phyloP scores from a whole-genome alignment of 176 grass and related monocot species.

The Hordeum vulgare region DNA sequence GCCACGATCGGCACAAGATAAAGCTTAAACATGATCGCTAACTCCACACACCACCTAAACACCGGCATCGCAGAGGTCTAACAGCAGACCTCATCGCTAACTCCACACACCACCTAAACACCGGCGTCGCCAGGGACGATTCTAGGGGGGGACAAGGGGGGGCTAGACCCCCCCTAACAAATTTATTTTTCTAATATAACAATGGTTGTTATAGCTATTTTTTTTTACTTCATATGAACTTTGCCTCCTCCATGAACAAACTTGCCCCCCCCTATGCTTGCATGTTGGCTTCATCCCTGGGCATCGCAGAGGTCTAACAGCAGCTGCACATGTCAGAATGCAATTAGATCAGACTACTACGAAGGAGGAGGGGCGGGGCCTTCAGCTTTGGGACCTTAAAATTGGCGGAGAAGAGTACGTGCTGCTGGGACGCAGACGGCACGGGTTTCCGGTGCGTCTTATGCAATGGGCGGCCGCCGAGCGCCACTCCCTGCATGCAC shows the following conservation, averaged over 20 bases:
- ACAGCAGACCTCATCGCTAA: too few species aligned
- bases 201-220: too few species aligned
- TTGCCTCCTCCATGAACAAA: too few species aligned
- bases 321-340: constrained; percentile 5
- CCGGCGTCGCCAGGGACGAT: too few species aligned
- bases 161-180: too few species aligned
- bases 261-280: too few species aligned
- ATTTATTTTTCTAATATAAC: too few species aligned
- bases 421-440: neutral
- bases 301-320: neutral
- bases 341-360: neutral
- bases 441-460: neutral
- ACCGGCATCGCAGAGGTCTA: neutral
- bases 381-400: constrained; percentile 61
- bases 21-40: neutral
- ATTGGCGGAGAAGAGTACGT: constrained; percentile 38
- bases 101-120: too few species aligned
- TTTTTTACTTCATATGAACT: too few species aligned
- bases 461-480: constrained; percentile 14
- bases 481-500: constrained; percentile 18
- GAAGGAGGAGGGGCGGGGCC: neutral
- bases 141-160: too few species aligned
- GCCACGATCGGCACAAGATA: neutral
- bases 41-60: neutral
- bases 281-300: too few species aligned